Evolutionary conservation across 192 early-diverging fungal species (phyloP), one percentile per base, ranked within the genome.

Genomic region (Coemansia sp.): DNA sequence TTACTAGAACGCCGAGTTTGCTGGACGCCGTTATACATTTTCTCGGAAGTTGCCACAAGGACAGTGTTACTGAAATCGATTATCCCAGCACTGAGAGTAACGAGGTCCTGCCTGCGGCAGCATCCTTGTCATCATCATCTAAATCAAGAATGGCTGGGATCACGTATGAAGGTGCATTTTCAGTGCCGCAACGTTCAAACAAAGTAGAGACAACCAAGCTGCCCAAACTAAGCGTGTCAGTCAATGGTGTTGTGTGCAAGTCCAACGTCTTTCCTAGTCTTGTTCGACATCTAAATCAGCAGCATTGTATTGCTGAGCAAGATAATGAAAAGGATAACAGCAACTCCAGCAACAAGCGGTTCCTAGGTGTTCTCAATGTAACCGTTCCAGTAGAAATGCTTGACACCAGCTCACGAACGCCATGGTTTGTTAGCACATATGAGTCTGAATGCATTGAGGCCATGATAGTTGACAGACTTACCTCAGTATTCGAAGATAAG

Each of bases 161-260:
- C 27, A 43, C 53, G 0, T 71, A 57, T 57, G 69, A 71, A 25
- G 62, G 63, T 14, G 57, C 56, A 43, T 65, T 71, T 61, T 12
- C 53, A 5, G 45, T 41, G 3, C 19, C 33, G 9, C 13, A 50
- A n/a, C 1, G 15, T 23, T 30, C 49, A 53, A 53, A 58, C 48
- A 37, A 9, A 8, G 33, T 62, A 21, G n/a, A 55, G n/a, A 30
- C 50, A 7, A 21, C 41, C 18, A 41, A 52, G 3, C 30, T 62
- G 9, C 42, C 66, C 12, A 24, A 24, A 1, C 44, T 69, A 1
- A 43, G 41, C 10, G n/a, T 72, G 22, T 44, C 63, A 5, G 61
- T 66, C 9, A 72, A 66, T 53, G 55, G 59, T 8, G 22, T 27
- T 11, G 43, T 33, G 17, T 66, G 70, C 45, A 58, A 41, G 19